phyloP scores from a whole-genome alignment of 2,329 filamentous ascomycete species.

The Paraconiothyrium sp. region DNA sequence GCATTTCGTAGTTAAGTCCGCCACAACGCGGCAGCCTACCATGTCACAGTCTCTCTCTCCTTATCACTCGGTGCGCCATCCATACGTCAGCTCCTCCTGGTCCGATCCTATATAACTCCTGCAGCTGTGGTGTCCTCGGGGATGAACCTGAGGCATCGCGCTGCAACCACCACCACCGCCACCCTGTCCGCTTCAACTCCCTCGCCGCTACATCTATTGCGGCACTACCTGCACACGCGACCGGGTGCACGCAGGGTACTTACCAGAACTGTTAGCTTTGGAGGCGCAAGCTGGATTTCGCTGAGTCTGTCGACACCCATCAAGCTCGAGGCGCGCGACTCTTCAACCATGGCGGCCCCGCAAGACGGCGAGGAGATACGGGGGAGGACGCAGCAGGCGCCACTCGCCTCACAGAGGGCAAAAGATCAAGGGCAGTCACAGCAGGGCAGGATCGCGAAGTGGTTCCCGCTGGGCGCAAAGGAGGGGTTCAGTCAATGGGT shows the following conservation, averaged over 20 bases:
- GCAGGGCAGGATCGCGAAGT: slow-evolving; percentile 51
- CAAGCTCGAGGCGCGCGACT: slow-evolving; percentile 34
- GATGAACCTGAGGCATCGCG: slow-evolving; percentile 21
- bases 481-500: slow-evolving; percentile 94
- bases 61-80: slow-evolving; percentile 2
- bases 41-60: slow-evolving; percentile 1
- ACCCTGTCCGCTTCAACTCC: slow-evolving; percentile 46
- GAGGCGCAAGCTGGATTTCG: slow-evolving; percentile 43
- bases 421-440: slow-evolving; percentile 47
- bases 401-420: slow-evolving; percentile 59
- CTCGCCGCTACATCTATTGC: slow-evolving; percentile 48
- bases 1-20: slow-evolving; percentile 16
- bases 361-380: slow-evolving; percentile 29
- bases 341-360: slow-evolving; percentile 42
- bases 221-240: slow-evolving; percentile 34
- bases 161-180: slow-evolving; percentile 31
- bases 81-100: slow-evolving; percentile 14
- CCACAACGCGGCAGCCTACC: slow-evolving; percentile 11
- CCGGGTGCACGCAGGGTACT: slow-evolving; percentile 33
- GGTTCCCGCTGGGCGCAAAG: slow-evolving; percentile 90
- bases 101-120: slow-evolving; percentile 14
- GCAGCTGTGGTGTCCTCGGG: slow-evolving; percentile 20
- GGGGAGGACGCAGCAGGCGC: slow-evolving; percentile 54
- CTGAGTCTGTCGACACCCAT: slow-evolving; percentile 42
- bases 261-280: slow-evolving; percentile 41